phyloP scores from a whole-genome alignment of 1,284 basidiomycete species.

The Cutaneotrichosporon dermatis region DNA sequence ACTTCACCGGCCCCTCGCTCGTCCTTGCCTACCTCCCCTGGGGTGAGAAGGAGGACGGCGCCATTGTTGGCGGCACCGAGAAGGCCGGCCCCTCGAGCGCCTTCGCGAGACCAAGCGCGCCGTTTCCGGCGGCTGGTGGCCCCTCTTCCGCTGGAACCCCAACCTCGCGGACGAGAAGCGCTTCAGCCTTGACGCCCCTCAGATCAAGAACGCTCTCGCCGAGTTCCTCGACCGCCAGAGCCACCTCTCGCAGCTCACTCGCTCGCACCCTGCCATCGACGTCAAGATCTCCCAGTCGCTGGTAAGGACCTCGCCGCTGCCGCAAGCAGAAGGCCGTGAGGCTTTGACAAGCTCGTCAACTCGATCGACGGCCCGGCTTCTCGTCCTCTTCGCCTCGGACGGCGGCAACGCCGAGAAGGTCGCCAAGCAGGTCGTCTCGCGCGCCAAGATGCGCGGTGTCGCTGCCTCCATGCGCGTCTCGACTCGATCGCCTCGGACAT shows the following conservation, averaged over 20 bases:
- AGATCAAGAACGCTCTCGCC: conserved; percentile 90
- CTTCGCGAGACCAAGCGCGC: conserved; percentile 97
- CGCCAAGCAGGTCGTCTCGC: conserved; percentile 78
- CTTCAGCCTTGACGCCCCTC: conserved; percentile 88
- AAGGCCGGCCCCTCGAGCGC: conserved; percentile 74
- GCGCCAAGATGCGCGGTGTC: conserved; percentile 81
- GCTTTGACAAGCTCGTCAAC: conserved; percentile 75
- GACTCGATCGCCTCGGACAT: conserved; percentile 60
- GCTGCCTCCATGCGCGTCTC: conserved; percentile 69
- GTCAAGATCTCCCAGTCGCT: conserved; percentile 75
- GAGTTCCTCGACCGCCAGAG: conserved; percentile 95
- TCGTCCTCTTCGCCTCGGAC: conserved; percentile 89
- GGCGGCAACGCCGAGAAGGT: conserved; percentile 93
- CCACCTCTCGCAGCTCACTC: conserved; percentile 87
- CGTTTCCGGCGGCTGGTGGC: conserved; percentile 96
- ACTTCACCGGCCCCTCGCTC: conserved; percentile 82
- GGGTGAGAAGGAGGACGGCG: conserved; percentile 58
- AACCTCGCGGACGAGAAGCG: conserved; percentile 73
- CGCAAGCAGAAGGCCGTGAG: conserved; percentile 79
- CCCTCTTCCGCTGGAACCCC: conserved; percentile 96
- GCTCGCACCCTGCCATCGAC: conserved; percentile 70
- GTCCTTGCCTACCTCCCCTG: conserved; percentile 95
- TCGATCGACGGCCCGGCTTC: conserved; percentile 84
- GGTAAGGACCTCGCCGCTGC: conserved; percentile 80
- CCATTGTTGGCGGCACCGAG: conserved; percentile 58